Base-by-base conservation (phyloP, 345 rosid species). In the Schrenkiella parvula region DNA sequence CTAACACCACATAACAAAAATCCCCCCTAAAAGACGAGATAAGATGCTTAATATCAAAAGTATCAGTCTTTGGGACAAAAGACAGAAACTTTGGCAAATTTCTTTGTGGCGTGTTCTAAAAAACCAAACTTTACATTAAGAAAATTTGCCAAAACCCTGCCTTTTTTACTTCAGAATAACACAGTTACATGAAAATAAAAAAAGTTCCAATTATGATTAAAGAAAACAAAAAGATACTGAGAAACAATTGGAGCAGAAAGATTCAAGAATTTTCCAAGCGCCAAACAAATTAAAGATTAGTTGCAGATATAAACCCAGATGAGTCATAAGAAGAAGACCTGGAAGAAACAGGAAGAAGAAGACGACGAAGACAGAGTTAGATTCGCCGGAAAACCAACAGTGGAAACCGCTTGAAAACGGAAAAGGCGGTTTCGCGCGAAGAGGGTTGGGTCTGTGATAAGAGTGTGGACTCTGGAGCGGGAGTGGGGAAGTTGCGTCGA, bases 401-500 rank as follows among this genome's bases (percentile, higher is more conserved):
- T 21, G 56, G 56, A 19, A 35, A 54, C 43, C 43, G 53, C 39
- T 34, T 18, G 65, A 25, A 22, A 8, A 18, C 8, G 57, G 14
- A 6, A 41, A 25, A 19, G 58, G 57, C 19, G 53, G 51, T 18
- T 17, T 46, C 23, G 11, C 51, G 51, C 11, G 32, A 57, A 32
- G 46, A 22, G 48, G 48, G 63, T 37, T 57, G 15, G 48, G 26
- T 19, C 3, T 57, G 5, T 47, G 25, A 2, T 1, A 21, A 58
- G 60, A 54, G 39, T 55, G 58, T 54, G 71, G 58, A 56, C 25
- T 56, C 26, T 19, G 60, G 26, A 57, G 63, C 59, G 69, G 43
- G 31, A 53, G 56, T 53, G 48, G 66, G 64, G 55, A 29, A 46
- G 50, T 44, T 66, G 66, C 35, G 59, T 47, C 60, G 46, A 74